These are phyloP conservation scores for Hebeloma cylindrosporum DNA, from an alignment of 768 basidiomycete species.

Conservation along the genomic window DNA sequence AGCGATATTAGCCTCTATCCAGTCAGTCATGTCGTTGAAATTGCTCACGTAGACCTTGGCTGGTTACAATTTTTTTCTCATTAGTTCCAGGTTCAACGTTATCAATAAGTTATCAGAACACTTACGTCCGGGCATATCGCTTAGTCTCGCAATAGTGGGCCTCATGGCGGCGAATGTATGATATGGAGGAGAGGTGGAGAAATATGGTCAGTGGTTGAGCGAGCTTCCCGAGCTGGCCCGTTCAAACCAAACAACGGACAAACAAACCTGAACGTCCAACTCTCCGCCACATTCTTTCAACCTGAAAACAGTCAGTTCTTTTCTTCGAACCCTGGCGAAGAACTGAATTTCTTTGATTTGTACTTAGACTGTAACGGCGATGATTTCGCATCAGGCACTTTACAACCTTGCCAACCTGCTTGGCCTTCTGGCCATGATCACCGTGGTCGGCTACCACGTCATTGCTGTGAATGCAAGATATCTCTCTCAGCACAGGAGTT, in stretches of 20 bases:
- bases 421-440: constrained; percentile 84
- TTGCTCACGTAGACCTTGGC: constrained; percentile 79
- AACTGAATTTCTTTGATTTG: background rate
- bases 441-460: constrained; percentile 87
- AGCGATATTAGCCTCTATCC: constrained; percentile 2
- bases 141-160: constrained; percentile 54
- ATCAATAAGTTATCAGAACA: constrained; percentile 19
- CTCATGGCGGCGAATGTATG: constrained; percentile 49
- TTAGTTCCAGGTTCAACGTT: constrained; percentile 4
- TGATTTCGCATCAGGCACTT: constrained; percentile 82
- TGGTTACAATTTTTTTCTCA: constrained; percentile 26
- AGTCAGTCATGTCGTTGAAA: constrained; percentile 1
- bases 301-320: too few species aligned
- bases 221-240: constrained; percentile 35
- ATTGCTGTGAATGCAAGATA: constrained; percentile 75
- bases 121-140: constrained; percentile 86
- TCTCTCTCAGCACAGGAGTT: constrained; percentile 27
- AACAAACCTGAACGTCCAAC: constrained; percentile 22
- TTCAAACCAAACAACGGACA: constrained; percentile 28
- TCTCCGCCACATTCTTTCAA: constrained; percentile 3
- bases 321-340: too few species aligned
- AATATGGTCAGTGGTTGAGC: constrained; percentile 12
- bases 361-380: constrained; percentile 27
- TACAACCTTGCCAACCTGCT: constrained; percentile 82
- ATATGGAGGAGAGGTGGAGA: constrained; percentile 20